phyloP scores from a whole-genome alignment of 108 stramenopile genomes.

The Fistulifera pelliculosa region DNA sequence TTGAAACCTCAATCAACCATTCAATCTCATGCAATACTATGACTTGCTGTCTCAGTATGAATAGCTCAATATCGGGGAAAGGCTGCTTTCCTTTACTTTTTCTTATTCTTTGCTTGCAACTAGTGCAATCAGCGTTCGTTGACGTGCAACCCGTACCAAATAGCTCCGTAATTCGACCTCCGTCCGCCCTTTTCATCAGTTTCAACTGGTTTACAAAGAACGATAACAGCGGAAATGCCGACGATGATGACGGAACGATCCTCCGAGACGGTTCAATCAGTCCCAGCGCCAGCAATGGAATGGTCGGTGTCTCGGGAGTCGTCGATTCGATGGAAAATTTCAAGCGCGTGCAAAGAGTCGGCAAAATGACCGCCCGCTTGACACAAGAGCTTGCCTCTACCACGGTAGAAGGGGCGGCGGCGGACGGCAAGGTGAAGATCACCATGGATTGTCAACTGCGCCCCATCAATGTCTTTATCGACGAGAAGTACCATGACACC shows the following conservation, averaged over 20 bases:
- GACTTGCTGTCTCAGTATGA: no score
- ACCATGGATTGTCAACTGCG: constrained; percentile 30
- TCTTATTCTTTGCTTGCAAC: neutral
- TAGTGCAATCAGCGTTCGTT: neutral
- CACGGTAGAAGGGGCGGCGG: constrained; percentile 28
- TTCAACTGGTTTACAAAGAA: constrained; percentile 4
- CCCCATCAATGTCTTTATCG: constrained; percentile 28
- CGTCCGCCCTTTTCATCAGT: neutral
- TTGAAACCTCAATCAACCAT: no score
- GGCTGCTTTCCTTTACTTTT: neutral
- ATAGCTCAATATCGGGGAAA: no score
- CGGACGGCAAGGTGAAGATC: constrained; percentile 42
- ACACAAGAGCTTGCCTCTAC: constrained; percentile 26
- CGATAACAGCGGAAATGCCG: neutral
- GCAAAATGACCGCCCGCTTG: constrained; percentile 20
- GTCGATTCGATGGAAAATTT: constrained; percentile 36
- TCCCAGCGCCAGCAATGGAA: neutral
- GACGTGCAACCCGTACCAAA: neutral
- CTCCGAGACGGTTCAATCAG: neutral
- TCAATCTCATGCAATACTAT: no score
- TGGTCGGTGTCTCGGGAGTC: constrained; percentile 18
- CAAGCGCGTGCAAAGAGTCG: constrained; percentile 24
- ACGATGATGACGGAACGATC: neutral
- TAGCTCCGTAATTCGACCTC: neutral
- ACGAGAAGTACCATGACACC: constrained; percentile 21